Conservation (phyloP, 345 rosid genomes). For the Carallia brachiata region DNA sequence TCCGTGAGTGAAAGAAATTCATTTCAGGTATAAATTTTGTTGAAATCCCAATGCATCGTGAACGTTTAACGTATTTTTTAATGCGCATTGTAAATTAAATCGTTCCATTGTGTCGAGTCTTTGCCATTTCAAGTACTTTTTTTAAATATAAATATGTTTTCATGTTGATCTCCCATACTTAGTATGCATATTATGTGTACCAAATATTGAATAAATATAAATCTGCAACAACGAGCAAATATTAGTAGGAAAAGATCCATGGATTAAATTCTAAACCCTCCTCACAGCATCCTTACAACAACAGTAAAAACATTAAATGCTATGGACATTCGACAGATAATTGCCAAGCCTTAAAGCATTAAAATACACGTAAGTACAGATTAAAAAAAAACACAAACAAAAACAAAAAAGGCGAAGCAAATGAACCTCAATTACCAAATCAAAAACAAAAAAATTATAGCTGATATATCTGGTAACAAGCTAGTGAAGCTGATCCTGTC, state of each 20-base stretch:
- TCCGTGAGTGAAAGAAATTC: not conserved
- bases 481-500: conserved; percentile 15
- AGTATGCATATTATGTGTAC: too few species aligned
- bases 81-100: not conserved
- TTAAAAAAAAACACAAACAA: conserved; percentile 9
- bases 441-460: conserved; percentile 9
- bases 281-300: conserved; percentile 27
- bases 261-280: conserved; percentile 22
- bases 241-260: conserved; percentile 13
- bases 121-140: not conserved
- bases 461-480: conserved; percentile 13
- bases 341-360: conserved; percentile 6
- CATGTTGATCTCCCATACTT: not conserved
- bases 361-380: conserved; percentile 11
- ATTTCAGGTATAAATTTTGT: too few species aligned
- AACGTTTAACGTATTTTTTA: not conserved
- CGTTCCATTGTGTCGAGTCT: not conserved
- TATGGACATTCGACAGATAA: conserved; percentile 28
- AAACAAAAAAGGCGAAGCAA: not conserved
- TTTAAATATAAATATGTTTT: not conserved
- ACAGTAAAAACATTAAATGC: conserved; percentile 10
- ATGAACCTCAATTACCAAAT: conserved; percentile 15
- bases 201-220: not conserved
- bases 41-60: not conserved
- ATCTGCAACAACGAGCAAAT: not conserved